Conservation (phyloP, 1,139 yeast species). For the Blastobotrys proliferans region DNA sequence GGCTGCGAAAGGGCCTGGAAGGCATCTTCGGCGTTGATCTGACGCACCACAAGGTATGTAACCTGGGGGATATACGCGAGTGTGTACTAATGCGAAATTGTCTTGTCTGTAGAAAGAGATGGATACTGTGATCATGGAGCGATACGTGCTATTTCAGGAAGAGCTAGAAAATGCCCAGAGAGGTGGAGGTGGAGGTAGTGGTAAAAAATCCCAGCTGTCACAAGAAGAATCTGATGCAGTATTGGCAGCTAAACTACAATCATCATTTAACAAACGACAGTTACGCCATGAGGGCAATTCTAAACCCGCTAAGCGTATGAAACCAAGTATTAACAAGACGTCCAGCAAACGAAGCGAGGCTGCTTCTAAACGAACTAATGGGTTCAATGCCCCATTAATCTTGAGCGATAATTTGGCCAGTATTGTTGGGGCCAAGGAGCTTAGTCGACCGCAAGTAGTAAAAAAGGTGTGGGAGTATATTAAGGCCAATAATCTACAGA, state of each 20-base stretch:
- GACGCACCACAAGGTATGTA: conserved; percentile 39
- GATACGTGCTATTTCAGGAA: conserved; percentile 49
- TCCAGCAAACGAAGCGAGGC: not conserved
- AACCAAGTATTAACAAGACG: not conserved
- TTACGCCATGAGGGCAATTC: conserved; percentile 3
- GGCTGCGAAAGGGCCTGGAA: conserved; percentile 65
- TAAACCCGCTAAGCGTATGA: not conserved
- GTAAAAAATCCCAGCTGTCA: conserved; percentile 11
- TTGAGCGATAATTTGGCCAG: conserved; percentile 50
- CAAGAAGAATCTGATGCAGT: conserved; percentile 37
- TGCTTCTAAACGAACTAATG: conserved; percentile 5
- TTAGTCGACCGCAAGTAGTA: conserved; percentile 69
- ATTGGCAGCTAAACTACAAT: conserved; percentile 47
- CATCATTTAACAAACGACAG: conserved; percentile 28
- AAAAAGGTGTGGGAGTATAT: conserved; percentile 73
- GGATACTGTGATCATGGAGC: conserved; percentile 55
- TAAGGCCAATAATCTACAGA: conserved; percentile 59
- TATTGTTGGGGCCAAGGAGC: conserved; percentile 43
- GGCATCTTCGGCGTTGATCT: conserved; percentile 60
- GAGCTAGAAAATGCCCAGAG: not conserved
- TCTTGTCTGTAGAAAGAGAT: conserved; percentile 51
- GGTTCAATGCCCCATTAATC: conserved; percentile 32
- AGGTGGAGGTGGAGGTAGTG: conserved; percentile 27
- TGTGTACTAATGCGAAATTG: not conserved
- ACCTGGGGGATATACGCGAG: no score